A percentile compares a stretch with the other conserved stretches of the same genome.
Evolutionary conservation across 2,329 filamentous ascomycete species (phyloP).

Genomic region (Aspergillus uvarum): DNA sequence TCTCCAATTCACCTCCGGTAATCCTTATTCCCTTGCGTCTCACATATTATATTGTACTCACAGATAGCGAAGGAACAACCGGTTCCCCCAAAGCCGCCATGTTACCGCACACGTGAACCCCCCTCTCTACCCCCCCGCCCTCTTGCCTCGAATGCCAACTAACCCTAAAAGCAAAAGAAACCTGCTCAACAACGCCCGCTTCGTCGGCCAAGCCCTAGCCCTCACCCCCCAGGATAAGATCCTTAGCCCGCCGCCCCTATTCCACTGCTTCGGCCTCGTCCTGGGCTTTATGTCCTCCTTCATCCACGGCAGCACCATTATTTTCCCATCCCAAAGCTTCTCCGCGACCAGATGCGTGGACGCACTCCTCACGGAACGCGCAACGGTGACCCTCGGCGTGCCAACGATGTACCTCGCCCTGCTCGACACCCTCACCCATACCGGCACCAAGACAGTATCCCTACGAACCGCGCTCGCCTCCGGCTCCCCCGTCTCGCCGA

Average conservation of each 20-base stretch:
- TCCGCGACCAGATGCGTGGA: conserved; percentile 47
- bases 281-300: conserved; percentile 44
- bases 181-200: conserved; percentile 73
- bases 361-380: conserved; percentile 56
- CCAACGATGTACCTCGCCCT: conserved; percentile 87
- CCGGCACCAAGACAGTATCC: conserved; percentile 50
- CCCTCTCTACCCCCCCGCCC: background rate
- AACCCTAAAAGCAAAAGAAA: conserved; percentile 16
- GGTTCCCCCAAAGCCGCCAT: conserved; percentile 68
- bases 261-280: conserved; percentile 44
- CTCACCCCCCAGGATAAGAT: conserved; percentile 64
- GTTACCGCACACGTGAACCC: conserved; percentile 61
- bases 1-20: conserved; percentile 62
- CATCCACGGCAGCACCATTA: conserved; percentile 55
- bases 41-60: background rate
- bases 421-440: conserved; percentile 59
- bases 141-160: too few relatives aligned
- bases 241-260: conserved; percentile 74
- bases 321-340: conserved; percentile 82
- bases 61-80: conserved; percentile 54
- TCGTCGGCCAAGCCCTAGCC: conserved; percentile 71
- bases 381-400: conserved; percentile 75
- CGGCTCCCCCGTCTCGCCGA: conserved; percentile 72
- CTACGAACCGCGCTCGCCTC: conserved; percentile 82
- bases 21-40: background rate